Evolutionary conservation across 2,329 filamentous ascomycete genomes (phyloP).

Genomic region (Arthrobotrys conoides): DNA sequence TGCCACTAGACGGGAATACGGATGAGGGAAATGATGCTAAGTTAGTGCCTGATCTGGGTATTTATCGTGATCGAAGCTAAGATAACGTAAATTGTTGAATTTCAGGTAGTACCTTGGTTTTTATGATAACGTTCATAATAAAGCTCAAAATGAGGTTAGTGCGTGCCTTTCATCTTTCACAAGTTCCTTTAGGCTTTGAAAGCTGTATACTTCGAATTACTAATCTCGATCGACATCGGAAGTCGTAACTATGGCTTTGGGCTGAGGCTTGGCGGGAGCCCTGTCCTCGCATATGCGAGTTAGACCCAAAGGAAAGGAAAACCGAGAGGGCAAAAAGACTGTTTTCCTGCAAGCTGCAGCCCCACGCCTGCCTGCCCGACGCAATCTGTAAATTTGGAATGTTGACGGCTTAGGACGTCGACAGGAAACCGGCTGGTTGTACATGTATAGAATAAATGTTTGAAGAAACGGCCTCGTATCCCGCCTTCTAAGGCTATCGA

Average conservation of each 20-base stretch:
- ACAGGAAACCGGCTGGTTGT: not conserved
- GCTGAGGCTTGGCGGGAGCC: not conserved
- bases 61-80: conserved; percentile 15
- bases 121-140: too few relatives aligned
- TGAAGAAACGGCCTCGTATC: conserved; percentile 11
- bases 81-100: conserved; percentile 9
- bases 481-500: not conserved
- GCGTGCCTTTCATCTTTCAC: not conserved
- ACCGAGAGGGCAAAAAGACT: not conserved
- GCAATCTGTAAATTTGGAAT: conserved; percentile 18
- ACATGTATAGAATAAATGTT: not conserved
- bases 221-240: not conserved
- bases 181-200: not conserved
- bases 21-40: conserved; percentile 17
- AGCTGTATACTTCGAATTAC: not conserved
- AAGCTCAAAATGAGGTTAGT: too few relatives aligned
- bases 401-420: not conserved
- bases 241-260: not conserved
- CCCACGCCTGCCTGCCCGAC: not conserved
- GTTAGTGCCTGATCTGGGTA: too few relatives aligned
- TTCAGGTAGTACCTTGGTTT: too few relatives aligned
- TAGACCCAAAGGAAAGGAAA: not conserved
- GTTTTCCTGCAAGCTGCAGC: not conserved
- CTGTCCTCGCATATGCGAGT: not conserved
- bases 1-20: conserved; percentile 21